Conservation (phyloP, 352 stramenopile species). For the Phytophthora meadii region DNA sequence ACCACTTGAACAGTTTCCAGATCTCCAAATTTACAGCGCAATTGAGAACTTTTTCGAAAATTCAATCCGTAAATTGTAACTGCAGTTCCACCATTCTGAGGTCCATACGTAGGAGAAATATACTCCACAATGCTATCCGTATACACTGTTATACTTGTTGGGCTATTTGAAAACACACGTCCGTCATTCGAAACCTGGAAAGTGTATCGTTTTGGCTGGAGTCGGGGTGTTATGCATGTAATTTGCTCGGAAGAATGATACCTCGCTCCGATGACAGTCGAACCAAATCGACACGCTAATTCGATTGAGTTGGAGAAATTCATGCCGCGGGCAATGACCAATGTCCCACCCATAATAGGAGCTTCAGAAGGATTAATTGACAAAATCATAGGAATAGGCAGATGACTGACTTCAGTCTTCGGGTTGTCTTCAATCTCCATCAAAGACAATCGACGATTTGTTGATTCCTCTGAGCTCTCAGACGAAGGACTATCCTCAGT, state of each 20-base stretch:
- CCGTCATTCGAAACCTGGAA: conserved; percentile 89
- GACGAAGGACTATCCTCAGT: background rate
- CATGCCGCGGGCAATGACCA: conserved; percentile 73
- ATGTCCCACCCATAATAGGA: conserved; percentile 53
- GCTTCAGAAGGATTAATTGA: conserved; percentile 24
- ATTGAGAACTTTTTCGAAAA: conserved; percentile 61
- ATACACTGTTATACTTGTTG: conserved; percentile 71
- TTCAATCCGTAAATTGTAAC: conserved; percentile 88
- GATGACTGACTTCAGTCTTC: background rate
- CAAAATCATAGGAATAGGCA: conserved; percentile 24
- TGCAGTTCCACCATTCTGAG: conserved; percentile 75
- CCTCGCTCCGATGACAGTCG: conserved; percentile 44
- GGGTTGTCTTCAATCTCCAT: too few species aligned
- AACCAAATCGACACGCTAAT: conserved; percentile 89
- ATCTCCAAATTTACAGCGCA: conserved; percentile 87
- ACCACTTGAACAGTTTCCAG: conserved; percentile 45
- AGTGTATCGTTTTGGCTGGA: conserved; percentile 59
- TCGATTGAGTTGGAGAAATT: conserved; percentile 80
- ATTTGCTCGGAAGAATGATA: conserved; percentile 62
- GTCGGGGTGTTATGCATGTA: conserved; percentile 65
- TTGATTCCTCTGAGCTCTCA: too few species aligned
- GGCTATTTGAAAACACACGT: conserved; percentile 60
- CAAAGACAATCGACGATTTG: too few species aligned
- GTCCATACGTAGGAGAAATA: conserved; percentile 76
- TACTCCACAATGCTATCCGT: conserved; percentile 72